phyloP scores from a whole-genome alignment of 345 rosid species.

The Citrus sinensis region DNA sequence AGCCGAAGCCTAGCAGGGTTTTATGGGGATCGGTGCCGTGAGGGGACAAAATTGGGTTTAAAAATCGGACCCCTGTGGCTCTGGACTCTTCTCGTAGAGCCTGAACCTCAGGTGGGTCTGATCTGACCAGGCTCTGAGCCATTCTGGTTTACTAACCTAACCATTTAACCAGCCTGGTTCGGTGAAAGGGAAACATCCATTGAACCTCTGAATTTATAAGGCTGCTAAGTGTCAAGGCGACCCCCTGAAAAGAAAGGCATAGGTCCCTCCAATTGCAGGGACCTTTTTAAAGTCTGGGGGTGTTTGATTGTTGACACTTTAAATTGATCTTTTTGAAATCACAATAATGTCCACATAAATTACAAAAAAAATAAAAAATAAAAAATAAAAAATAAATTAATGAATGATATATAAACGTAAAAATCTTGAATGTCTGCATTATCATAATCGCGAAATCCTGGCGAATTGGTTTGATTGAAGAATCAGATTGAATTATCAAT shows the following conservation, averaged over 20 bases:
- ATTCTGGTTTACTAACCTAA: not conserved
- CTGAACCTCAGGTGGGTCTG: not conserved
- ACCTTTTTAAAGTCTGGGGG: not conserved
- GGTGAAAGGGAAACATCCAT: conserved; percentile 14
- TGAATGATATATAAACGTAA: too few species aligned
- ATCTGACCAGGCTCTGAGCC: not conserved
- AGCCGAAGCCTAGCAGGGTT: not conserved
- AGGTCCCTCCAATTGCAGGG: not conserved
- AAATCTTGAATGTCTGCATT: too few species aligned
- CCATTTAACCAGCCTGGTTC: not conserved
- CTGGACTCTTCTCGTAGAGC: too few species aligned
- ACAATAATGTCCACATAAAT: too few species aligned
- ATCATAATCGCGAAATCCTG: too few species aligned
- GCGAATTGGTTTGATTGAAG: not conserved
- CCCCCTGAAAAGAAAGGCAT: not conserved
- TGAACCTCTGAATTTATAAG: not conserved
- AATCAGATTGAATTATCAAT: not conserved
- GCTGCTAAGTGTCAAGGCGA: not conserved
- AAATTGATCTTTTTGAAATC: too few species aligned
- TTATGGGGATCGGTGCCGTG: conserved; percentile 6
- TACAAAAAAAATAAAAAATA: too few species aligned
- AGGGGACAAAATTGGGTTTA: not conserved
- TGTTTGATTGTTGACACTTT: not conserved
- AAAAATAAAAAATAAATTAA: too few species aligned
- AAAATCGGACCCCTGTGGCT: not conserved